These are phyloP conservation scores for Thymus mandschuricus DNA, from an alignment of 257 asterid species.

Conservation along the genomic window DNA sequence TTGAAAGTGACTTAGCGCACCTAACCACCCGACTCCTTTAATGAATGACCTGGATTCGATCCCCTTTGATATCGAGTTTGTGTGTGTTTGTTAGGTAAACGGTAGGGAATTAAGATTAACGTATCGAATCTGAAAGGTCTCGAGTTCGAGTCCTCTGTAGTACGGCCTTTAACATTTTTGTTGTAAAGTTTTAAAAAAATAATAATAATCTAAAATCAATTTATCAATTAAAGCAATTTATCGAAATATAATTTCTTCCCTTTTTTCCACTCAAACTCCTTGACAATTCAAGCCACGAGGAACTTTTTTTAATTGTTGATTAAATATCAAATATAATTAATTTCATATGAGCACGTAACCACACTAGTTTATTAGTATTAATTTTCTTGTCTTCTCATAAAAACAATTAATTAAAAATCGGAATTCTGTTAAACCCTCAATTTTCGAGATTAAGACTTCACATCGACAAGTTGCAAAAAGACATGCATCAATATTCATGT, in stretches of 20 bases:
- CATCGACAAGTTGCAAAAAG: slow-evolving; percentile 40
- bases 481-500: slow-evolving; percentile 22
- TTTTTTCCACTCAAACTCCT: not conserved
- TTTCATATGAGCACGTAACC: slow-evolving; percentile 38
- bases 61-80: too few species aligned
- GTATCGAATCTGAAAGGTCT: too few species aligned
- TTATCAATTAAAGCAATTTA: not conserved
- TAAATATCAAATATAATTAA: slow-evolving; percentile 31
- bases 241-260: too few species aligned
- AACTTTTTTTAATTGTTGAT: slow-evolving; percentile 39
- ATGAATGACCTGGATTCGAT: too few species aligned
- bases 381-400: slow-evolving; percentile 33
- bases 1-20: too few species aligned
- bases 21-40: too few species aligned
- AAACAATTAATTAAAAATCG: slow-evolving; percentile 25
- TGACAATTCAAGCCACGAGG: slow-evolving; percentile 31
- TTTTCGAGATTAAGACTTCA: slow-evolving; percentile 48
- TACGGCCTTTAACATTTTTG: too few species aligned
- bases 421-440: slow-evolving; percentile 34
- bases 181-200: too few species aligned
- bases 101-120: too few species aligned
- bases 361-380: not conserved
- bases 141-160: too few species aligned
- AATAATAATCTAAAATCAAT: not conserved
- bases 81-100: too few species aligned